Percentiles rank a stretch among this genome's conserved stretches.
Conservation (phyloP, 106 monocot species). For the Xerophyta viscosa region DNA sequence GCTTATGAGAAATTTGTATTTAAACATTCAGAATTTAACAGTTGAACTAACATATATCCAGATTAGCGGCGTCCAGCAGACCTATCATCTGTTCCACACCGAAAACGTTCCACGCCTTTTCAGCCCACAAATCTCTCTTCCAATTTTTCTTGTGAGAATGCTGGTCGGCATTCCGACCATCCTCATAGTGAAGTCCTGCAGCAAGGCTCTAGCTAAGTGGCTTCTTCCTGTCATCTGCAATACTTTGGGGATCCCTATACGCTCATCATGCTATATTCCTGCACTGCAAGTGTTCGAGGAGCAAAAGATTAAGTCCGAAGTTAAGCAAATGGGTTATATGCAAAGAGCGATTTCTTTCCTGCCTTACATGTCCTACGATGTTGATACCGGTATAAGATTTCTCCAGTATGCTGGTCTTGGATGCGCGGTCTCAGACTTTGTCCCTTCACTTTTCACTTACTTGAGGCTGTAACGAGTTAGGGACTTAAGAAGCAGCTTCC, state of each 20-base stretch:
- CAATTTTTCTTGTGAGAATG: conserved; percentile 46
- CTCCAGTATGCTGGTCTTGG: conserved; percentile 81
- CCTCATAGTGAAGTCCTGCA: conserved; percentile 82
- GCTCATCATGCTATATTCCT: conserved; percentile 76
- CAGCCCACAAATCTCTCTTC: conserved; percentile 31
- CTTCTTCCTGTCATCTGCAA: conserved; percentile 70
- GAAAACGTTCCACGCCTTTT: conserved; percentile 42
- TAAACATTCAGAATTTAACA: too few species aligned
- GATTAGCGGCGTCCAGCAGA: conserved; percentile 78
- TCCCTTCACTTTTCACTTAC: conserved; percentile 55
- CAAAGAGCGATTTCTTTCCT: conserved; percentile 37
- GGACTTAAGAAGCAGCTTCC: too few species aligned
- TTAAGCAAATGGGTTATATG: conserved; percentile 28
- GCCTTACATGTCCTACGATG: conserved; percentile 44
- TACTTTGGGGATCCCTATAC: conserved; percentile 62
- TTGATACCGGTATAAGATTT: conserved; percentile 85
- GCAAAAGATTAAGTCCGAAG: conserved; percentile 20
- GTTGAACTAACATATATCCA: too few species aligned
- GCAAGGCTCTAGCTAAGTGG: conserved; percentile 90
- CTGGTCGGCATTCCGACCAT: conserved; percentile 76
- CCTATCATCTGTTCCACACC: conserved; percentile 45
- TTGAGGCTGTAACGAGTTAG: conserved; percentile 71
- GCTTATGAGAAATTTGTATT: too few species aligned
- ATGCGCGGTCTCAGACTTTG: conserved; percentile 88
- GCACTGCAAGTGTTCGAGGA: conserved; percentile 36